Evolutionary conservation across 768 basidiomycete genomes (phyloP), one percentile per base, ranked within the genome.

Genomic region (Phallus indusiatus): DNA sequence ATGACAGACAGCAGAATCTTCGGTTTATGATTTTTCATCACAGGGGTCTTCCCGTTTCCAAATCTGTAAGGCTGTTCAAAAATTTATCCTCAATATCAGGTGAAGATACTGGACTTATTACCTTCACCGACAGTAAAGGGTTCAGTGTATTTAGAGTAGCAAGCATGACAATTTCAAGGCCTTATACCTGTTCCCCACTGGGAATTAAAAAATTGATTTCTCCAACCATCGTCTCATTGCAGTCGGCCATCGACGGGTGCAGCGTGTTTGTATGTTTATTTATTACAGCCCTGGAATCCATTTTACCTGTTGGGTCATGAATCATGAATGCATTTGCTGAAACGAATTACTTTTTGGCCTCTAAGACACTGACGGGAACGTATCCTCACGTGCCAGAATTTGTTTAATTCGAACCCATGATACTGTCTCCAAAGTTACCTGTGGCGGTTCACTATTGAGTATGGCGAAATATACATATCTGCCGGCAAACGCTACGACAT

Each of bases 211-310:
- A 9, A 4, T 22, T 24, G 66, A 75, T 5, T 85, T 85, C 67
- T 64, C 67, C 22, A 68, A 65, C 21, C 70, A 81, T 61, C 80
- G 74, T 48, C 69, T 88, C 2, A 74, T 86, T 42, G 85, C 84
- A 1, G 76, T 88, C n/a, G 85, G 84, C 0, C 85, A 88, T 86
- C 85, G 1, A 70, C 87, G 18, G 85, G 85, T 12, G 85, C 79
- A 42, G 82, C 84, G 56, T 73, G 80, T 20, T 78, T 85, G 85
- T 85, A 64, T 58, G 80, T 70, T 61, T 34, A 52, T 54, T 18
- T 50, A 35, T 33, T 49, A 14, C 14, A 46, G 50, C 34, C 9
- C 24, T 1, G 6, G 20, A 28, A 18, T 53, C 53, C 50, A 6
- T 18, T 49, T 18, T 20, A 35, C 18, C 24, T 55, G 11, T 7